Percentiles rank a stretch among this genome's conserved stretches.
phyloP scores from a whole-genome alignment of 2,329 filamentous ascomycete genomes.

The Cytospora mali region DNA sequence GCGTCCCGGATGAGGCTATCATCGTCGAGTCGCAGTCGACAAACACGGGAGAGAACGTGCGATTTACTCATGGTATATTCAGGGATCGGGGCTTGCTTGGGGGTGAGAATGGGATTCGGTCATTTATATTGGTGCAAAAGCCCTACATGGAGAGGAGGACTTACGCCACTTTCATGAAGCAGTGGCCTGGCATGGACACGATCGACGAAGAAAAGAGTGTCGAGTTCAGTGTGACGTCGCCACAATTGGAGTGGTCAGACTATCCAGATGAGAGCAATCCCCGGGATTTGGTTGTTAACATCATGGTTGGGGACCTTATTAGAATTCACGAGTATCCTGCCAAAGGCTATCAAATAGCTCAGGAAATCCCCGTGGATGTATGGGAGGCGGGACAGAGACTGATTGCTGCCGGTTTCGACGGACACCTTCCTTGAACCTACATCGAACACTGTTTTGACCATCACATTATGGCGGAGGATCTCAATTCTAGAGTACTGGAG shows the following conservation, averaged over 20 bases:
- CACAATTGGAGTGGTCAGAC: slow-evolving; percentile 41
- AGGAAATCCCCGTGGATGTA: slow-evolving; percentile 45
- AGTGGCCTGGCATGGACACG: slow-evolving; percentile 44
- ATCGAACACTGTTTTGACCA: too few species aligned
- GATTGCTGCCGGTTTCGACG: slow-evolving; percentile 42
- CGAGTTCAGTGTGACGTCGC: slow-evolving; percentile 45
- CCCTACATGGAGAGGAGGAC: slow-evolving; percentile 52
- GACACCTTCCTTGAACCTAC: slow-evolving; percentile 41
- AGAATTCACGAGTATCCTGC: slow-evolving; percentile 47
- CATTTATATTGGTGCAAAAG: slow-evolving; percentile 50
- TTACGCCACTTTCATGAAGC: slow-evolving; percentile 49
- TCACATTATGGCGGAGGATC: too few species aligned
- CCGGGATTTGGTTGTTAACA: slow-evolving; percentile 44
- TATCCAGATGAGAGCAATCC: slow-evolving; percentile 48
- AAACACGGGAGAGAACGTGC: slow-evolving; percentile 53
- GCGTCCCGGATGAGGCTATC: slow-evolving; percentile 43
- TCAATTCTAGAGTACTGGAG: too few species aligned
- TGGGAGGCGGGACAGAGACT: slow-evolving; percentile 47
- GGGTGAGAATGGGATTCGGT: slow-evolving; percentile 28
- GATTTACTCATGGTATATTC: slow-evolving; percentile 45
- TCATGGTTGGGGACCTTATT: slow-evolving; percentile 50
- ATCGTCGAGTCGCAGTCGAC: slow-evolving; percentile 44
- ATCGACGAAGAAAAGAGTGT: slow-evolving; percentile 21
- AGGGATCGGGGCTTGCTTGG: slow-evolving; percentile 31
- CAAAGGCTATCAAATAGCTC: slow-evolving; percentile 47